Evolutionary conservation across 2,329 filamentous ascomycete species (phyloP), one percentile per base, ranked within the genome.

Genomic region (Claviceps pazoutovae): DNA sequence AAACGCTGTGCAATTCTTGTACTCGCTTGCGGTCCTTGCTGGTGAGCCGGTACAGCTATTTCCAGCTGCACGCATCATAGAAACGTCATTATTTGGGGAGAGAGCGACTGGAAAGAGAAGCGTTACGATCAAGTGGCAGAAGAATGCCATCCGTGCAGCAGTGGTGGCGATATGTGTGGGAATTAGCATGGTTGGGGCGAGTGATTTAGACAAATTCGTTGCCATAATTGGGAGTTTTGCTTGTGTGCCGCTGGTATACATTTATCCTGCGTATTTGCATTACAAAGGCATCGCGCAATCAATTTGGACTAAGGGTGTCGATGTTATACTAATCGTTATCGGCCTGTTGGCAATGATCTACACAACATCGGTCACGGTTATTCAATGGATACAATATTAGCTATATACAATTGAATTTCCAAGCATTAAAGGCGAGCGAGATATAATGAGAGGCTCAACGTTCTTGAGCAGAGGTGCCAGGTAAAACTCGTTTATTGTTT

Each of bases 21-120:
- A 88, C 69, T 82, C 82, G 4, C 64, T 87, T 23, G 84, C 84
- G 2, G 82, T 88, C 7, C 71, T 88, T n/a, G 81, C 82, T 5
- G 84, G 84, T 37, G 82, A 81, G 46, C 84, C 84, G 0, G 84
- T 88, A 2, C 84, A 88, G 65, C 74, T 88, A 46, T 88, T 87
- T 68, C 84, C 84, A 0, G 82, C 84, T 7, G 71, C 85, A 49
- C 78, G 84, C 57, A 88, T 87, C 61, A 71, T 87, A 50, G 84
- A 88, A 66, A 78, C 76, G 19, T 76, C 73, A 45, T 61, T 87
- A 16, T 86, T 88, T 54, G 81, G 80, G n/a, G 72, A 76, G 54
- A 73, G 75, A 52, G 84, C 82, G 0, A 68, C 67, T 5, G 84
- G 84, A 37, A 87, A 84, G 68, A 78, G 76, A 59, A 78, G 76